Percentiles rank a stretch among this genome's conserved stretches.
phyloP scores from a whole-genome alignment of 129 eudicot species.

The Flaveria sonorensis region DNA sequence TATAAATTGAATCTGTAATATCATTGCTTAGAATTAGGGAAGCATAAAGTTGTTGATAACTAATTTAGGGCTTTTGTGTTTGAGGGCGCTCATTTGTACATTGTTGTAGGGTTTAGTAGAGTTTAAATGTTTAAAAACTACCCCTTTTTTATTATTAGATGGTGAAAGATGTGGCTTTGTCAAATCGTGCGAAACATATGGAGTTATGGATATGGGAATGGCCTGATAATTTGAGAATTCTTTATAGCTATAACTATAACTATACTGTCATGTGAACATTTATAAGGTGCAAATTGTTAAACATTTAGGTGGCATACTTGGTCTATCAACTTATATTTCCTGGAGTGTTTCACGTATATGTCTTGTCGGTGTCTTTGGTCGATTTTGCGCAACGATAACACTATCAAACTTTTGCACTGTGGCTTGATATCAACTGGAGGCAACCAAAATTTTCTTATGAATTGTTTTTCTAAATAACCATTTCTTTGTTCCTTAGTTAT shows the following conservation, averaged over 20 bases:
- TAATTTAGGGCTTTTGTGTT: slow-evolving; percentile 8
- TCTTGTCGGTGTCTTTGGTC: background rate
- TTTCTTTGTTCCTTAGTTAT: background rate
- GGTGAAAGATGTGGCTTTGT: background rate
- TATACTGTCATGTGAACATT: background rate
- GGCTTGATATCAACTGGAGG: background rate
- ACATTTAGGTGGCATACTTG: background rate
- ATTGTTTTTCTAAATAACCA: background rate
- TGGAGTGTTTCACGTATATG: background rate
- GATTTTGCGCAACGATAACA: background rate
- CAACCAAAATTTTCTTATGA: background rate
- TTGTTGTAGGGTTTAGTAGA: slow-evolving; percentile 15
- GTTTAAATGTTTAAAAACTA: background rate
- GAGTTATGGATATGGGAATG: background rate
- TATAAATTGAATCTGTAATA: background rate
- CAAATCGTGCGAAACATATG: background rate
- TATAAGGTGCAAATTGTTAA: background rate
- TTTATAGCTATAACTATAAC: background rate
- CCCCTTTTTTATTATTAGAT: background rate
- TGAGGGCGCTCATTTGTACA: background rate
- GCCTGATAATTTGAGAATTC: background rate
- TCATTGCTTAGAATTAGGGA: slow-evolving; percentile 3
- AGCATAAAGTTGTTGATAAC: slow-evolving; percentile 1
- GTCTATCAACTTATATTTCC: background rate
- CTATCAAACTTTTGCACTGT: background rate